These are phyloP conservation scores for Mucuna pruriens DNA, from an alignment of 306 rosid genomes.

Conservation along the genomic window DNA sequence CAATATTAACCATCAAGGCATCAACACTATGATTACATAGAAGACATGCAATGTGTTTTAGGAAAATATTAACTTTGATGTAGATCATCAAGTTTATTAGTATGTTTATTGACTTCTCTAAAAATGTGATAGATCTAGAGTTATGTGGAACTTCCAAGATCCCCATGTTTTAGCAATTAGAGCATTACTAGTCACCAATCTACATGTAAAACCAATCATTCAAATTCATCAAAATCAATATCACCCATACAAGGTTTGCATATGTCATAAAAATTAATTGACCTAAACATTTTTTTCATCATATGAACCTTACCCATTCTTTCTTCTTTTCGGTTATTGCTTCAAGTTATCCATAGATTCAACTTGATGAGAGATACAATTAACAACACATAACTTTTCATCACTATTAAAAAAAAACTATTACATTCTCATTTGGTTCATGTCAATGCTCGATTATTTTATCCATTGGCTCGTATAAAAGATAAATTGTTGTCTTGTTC, in stretches of 20 bases:
- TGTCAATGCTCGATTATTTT: background rate
- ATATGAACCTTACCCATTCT: background rate
- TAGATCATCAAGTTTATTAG: background rate
- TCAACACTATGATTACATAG: background rate
- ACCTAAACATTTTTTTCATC: background rate
- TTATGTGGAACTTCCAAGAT: no score
- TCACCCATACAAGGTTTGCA: no score
- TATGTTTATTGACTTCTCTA: background rate
- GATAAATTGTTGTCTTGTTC: conserved; percentile 21
- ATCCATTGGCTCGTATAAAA: background rate
- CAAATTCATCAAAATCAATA: no score
- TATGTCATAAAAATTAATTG: no score
- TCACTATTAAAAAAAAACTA: background rate
- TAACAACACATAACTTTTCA: background rate
- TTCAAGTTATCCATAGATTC: background rate
- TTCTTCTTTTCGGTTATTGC: conserved; percentile 7
- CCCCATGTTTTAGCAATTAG: no score
- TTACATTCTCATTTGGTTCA: background rate
- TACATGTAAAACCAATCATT: no score
- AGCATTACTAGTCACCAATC: no score
- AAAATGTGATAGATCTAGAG: background rate
- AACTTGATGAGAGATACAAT: background rate
- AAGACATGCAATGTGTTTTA: background rate
- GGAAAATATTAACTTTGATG: background rate
- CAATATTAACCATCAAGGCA: background rate